phyloP scores from a whole-genome alignment of 1,139 yeast species.

The Suzukiozyma palmioleophila region DNA sequence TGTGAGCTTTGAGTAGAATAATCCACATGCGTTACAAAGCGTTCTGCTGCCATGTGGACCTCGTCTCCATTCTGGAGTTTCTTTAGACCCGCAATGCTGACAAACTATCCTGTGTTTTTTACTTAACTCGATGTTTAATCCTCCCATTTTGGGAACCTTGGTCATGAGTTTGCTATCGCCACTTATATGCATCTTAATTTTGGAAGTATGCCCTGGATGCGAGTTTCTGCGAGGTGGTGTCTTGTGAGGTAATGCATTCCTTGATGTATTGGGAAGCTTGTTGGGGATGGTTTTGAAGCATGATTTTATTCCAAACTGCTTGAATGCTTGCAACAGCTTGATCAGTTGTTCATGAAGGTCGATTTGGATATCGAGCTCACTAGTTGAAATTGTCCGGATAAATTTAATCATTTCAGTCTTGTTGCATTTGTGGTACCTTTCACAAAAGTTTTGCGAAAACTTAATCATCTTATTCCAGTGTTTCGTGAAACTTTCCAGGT shows the following conservation, averaged over 20 bases:
- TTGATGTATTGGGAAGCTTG: background rate
- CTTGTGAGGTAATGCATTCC: background rate
- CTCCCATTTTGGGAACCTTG: constrained; percentile 9
- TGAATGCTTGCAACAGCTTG: background rate
- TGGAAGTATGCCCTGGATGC: background rate
- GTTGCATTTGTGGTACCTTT: background rate
- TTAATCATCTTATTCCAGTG: background rate
- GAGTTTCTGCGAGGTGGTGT: constrained; percentile 3
- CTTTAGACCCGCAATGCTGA: constrained; percentile 25
- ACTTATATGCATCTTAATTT: background rate
- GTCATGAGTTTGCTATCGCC: background rate
- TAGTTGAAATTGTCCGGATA: background rate
- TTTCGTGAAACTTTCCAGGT: background rate
- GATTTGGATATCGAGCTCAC: constrained; percentile 1
- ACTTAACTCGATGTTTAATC: constrained; percentile 17
- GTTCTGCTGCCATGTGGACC: constrained; percentile 44
- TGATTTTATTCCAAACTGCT: background rate
- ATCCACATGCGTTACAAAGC: constrained; percentile 45
- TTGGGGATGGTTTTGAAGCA: background rate
- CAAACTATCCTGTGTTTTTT: constrained; percentile 15
- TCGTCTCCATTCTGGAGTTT: constrained; percentile 46
- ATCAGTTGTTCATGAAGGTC: background rate
- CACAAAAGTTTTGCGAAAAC: background rate
- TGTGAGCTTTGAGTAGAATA: constrained; percentile 33
- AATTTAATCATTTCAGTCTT: background rate